Base-by-base conservation (phyloP, 148 eudicot genomes). In the Rhododendron vialii region DNA sequence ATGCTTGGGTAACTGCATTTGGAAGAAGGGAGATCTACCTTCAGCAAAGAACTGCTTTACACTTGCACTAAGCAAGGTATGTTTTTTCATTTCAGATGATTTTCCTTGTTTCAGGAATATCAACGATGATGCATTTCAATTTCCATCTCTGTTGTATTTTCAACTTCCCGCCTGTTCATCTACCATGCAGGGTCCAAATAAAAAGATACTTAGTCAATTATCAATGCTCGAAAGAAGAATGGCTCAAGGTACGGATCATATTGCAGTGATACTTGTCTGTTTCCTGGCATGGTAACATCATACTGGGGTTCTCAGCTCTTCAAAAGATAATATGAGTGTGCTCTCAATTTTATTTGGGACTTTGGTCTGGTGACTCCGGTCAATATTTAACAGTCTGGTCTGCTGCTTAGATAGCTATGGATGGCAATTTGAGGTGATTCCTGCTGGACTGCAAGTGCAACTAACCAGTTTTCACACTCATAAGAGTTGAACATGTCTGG, bases 181-280 rank as follows among this genome's bases (percentile, higher is more conserved):
- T 82, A 13, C 53, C 26, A 41, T 93, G 84, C 90, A 96, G 98
- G 97, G 95, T 80, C 93, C 95, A 81, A 91, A 95, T 88, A 96
- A 96, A 89, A 93, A 83, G 90, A 91, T 96, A 86, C 95, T 96
- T 50, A 91, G 95, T 88, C 98, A 95, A 85, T 88, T 96, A 88
- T 96, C 98, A 57, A 95, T 96, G 99, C 97, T 96, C 84, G 98
- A 94, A 88, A 95, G 99, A 88, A 93, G 89, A 88, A 89, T 96
- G 95, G 98, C 98, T 84, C 96, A 94, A 94, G 99, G 99, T 87
- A 91, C 89, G 91, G 57, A 33, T 84, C 26, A 57, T 85, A 24
- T 73, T 69, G 84, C 20, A 36, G 48, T 86, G 69, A 51, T 89
- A 38, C 38, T 53, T 59, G n/a, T 18, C 24, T 48, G 67, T 81